Percentiles rank a stretch among this genome's conserved stretches.
These are phyloP conservation scores for Trichoderma gamsii DNA, from an alignment of 495 filamentous ascomycete species.

Conservation along the genomic window DNA sequence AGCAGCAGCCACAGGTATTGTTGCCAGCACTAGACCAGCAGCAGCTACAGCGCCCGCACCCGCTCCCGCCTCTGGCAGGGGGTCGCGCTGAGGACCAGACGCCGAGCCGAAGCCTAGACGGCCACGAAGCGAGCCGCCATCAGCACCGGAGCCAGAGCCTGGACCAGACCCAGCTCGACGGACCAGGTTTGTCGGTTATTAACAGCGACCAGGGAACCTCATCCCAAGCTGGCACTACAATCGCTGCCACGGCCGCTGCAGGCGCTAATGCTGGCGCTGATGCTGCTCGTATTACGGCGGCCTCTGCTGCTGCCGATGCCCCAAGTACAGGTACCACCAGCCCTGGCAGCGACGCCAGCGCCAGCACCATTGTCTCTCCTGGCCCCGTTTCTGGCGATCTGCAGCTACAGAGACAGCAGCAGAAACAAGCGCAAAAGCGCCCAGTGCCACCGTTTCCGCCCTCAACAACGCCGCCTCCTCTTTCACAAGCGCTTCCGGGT, in stretches of 20 bases:
- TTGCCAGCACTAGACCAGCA: not conserved
- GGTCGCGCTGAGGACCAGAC: not conserved
- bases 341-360: not conserved
- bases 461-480: not conserved
- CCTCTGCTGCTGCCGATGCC: not conserved
- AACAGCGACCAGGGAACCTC: conserved; percentile 1
- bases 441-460: not conserved
- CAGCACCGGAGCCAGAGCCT: not conserved
- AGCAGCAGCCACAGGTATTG: not conserved
- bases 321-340: not conserved
- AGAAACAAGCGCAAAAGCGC: conserved; percentile 4
- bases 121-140: not conserved
- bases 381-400: conserved; percentile 6
- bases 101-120: not conserved
- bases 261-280: not conserved
- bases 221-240: not conserved
- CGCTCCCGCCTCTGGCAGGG: not conserved
- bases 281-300: not conserved
- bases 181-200: not conserved
- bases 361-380: not conserved
- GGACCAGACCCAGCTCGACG: not conserved
- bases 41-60: conserved; percentile 1
- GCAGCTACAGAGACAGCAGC: conserved; percentile 7
- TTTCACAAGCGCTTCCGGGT: not conserved
- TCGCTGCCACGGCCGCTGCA: not conserved